Base-by-base conservation (phyloP, 2,329 filamentous ascomycete genomes). In the Berkeleyomyces rouxiae region DNA sequence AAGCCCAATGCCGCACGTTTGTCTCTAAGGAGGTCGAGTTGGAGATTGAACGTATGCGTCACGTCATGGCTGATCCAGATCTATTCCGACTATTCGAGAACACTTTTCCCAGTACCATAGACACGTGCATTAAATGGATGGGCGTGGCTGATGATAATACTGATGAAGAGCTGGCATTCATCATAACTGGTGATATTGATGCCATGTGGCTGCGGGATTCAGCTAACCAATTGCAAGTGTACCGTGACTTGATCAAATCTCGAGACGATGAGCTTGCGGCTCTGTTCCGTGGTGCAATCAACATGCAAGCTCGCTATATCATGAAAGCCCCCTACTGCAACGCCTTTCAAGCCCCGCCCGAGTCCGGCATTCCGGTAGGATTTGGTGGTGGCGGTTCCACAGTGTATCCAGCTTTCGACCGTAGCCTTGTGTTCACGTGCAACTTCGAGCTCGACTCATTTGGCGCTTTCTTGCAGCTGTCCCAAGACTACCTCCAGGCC, bases 371-470 rank as follows among this genome's bases (percentile, higher is more conserved):
- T 42, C 69, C 72, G 1, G 79, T 85, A 11, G 51, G 63, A 13
- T 13, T 23, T 10, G 66, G 66, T 16, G 64, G 66, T 44, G 36
- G 37, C 9, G 66, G 66, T 1, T 67, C 66, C 1, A 63, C 63
- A n/a, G 63, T 66, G 42, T 62, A n/a, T n/a, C 66, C 66, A 2
- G 7, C 23, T 10, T 66, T 71, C 10, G 53, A 66, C 59, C 68
- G 69, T 1, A 66, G 63, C 13, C 62, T 67, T n/a, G 74, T 92
- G 0, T 92, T 89, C 68, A 88, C 91, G 70, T 95, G 89, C 79
- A 95, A 95, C 74, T 95, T 92, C 73, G 90, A 95, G 73, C 82
- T 96, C 44, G 90, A 95, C 75, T 92, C 88, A 6, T 80, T 95
- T 1, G 90, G 90, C 0, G 84, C 88, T 51, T 96, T 95, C 72